These are phyloP conservation scores for Diophrys appendiculata DNA, from an alignment of 73 alveolate species.

Conservation along the genomic window DNA sequence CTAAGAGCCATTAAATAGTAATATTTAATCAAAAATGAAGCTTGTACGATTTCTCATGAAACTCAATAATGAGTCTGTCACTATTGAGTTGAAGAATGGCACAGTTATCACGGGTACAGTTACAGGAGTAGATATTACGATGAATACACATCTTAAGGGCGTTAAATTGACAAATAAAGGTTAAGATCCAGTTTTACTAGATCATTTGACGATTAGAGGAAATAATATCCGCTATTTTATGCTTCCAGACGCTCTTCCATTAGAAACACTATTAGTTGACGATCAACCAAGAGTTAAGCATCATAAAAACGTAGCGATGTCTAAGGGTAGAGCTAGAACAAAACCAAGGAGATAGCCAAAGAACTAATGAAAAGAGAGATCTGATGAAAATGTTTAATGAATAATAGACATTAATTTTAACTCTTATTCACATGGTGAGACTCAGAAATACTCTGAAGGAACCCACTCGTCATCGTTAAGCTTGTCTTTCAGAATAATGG, in stretches of 20 bases:
- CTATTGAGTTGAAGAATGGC: constrained; percentile 98
- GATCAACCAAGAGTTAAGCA: constrained; percentile 42
- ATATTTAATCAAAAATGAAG: too few species aligned
- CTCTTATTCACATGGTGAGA: background rate
- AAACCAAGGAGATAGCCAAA: background rate
- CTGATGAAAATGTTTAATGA: background rate
- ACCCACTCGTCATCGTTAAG: background rate
- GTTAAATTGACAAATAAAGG: constrained; percentile 97
- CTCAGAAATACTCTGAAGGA: background rate
- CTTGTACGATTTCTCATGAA: background rate
- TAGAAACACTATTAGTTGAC: constrained; percentile 81
- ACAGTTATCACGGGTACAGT: constrained; percentile 95
- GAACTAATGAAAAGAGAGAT: background rate
- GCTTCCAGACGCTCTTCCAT: constrained; percentile 92
- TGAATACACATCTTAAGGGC: constrained; percentile 89
- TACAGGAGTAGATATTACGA: constrained; percentile 96
- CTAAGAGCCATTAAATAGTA: too few species aligned
- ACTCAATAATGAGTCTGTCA: constrained; percentile 79
- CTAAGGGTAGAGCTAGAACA: constrained; percentile 24
- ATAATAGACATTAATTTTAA: background rate
- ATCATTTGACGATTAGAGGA: constrained; percentile 98
- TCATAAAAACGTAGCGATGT: constrained; percentile 1
- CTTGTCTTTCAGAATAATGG: constrained; percentile 15
- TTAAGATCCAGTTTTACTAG: constrained; percentile 92
- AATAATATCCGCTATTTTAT: constrained; percentile 93